Base-by-base conservation (phyloP, 2,329 filamentous ascomycete species). In the Blastomyces gilchristii region DNA sequence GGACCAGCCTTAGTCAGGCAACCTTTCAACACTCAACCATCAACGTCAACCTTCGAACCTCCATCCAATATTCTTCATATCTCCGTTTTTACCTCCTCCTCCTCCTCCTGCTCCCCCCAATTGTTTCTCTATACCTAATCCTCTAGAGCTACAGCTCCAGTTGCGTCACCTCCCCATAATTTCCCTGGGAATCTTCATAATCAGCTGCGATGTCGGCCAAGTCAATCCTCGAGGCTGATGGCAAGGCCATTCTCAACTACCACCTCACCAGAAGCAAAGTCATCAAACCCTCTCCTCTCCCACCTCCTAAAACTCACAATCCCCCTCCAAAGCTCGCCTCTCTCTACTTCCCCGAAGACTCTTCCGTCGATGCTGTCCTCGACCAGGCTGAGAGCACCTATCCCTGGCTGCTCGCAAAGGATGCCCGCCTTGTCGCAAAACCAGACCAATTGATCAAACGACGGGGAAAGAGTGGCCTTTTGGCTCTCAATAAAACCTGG, bases 181-280 rank as follows among this genome's bases (percentile, higher is more conserved):
- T 37, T 37, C 34, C 34, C 59, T 22, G n/a, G n/a, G n/a, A 22
- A 34, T 45, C 16, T 45, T 18, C 18, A 49, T 49, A 49, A 49
- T 22, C 45, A 22, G n/a, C 45, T 49, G 45, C 45, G 45, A 95
- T 95, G 91, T 91, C 90, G 77, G 90, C 94, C 80, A 99, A 99
- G 83, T 89, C 93, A 71, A 97, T 99, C 77, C 82, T 89, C 84
- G 94, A 99, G 85, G 93, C 93, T 84, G 94, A 99, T 83, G 94
- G 94, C 86, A 99, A 99, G 89, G 94, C 94, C 85, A 97, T 99
- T 83, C 86, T 99, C 86, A 97, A 97, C 89, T 99, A 97, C 86
- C 94, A 97, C 85, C 91, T 99, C 81, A 97, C 94, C 73, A 89
- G 94, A 77, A 91, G 94, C 71, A 88, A 91, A 69, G 89, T 96